A percentile compares a stretch with the other conserved stretches of the same genome.
These are phyloP conservation scores for Trametes elegans DNA, from an alignment of 768 basidiomycete genomes.

Conservation along the genomic window DNA sequence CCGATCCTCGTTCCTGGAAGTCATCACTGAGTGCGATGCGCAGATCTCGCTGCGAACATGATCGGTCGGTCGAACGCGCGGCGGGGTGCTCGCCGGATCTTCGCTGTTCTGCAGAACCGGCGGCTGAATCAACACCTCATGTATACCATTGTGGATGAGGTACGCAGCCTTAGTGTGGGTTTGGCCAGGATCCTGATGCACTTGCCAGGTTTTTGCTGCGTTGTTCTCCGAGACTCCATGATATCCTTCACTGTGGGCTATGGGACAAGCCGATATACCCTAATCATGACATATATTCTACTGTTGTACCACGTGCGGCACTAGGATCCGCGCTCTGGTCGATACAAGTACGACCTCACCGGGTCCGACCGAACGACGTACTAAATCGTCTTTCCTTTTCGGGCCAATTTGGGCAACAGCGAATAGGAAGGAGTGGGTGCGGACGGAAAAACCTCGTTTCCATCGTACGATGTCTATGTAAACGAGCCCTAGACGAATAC, in stretches of 20 bases:
- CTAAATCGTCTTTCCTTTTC: too few relatives aligned
- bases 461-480: too few relatives aligned
- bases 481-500: too few relatives aligned
- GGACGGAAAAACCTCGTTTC: too few relatives aligned
- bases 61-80: slow-evolving; percentile 96
- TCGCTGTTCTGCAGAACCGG: slow-evolving; percentile 90
- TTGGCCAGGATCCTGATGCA: neutral
- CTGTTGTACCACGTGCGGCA: too few relatives aligned
- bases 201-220: slow-evolving; percentile 50
- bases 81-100: slow-evolving; percentile 87
- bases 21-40: neutral
- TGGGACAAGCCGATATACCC: neutral
- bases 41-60: slow-evolving; percentile 92
- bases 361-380: too few relatives aligned
- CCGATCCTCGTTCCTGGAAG: neutral
- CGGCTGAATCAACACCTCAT: slow-evolving; percentile 93
- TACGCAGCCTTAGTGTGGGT: slow-evolving; percentile 29
- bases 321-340: too few relatives aligned
- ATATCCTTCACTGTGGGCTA: neutral
- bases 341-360: too few relatives aligned
- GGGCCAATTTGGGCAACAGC: too few relatives aligned
- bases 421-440: too few relatives aligned
- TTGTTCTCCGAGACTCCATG: slow-evolving; percentile 55
- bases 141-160: slow-evolving; percentile 89
- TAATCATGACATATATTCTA: neutral